Evolutionary conservation across 176 grass and related monocot genomes (phyloP), one percentile per base, ranked within the genome.

Genomic region (Carex myosuroides): DNA sequence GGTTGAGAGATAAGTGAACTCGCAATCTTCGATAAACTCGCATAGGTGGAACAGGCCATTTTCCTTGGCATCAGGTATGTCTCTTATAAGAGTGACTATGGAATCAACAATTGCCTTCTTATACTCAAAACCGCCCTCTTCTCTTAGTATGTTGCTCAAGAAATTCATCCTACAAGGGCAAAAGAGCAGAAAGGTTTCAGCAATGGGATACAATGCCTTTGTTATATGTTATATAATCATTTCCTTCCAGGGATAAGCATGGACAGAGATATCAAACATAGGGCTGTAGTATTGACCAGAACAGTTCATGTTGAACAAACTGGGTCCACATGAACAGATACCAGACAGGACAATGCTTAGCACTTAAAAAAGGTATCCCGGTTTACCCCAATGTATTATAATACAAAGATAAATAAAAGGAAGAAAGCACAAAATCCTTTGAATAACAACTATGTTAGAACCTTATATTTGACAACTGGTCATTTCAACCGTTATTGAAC

Each of bases 21-120:
- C 97, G 44, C 97, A 99, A 81, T 99, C 97, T 78, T 99, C 97
- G 44, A 99, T 99, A 81, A 99, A 99, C 91, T 99, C 97, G 85
- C 97, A 99, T 41, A 99, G 85, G 86, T 99, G 97, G 91, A 99
- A 99, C 30, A 99, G 87, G 46, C 97, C 97, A 67, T 84, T 99
- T 89, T 99, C 97, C 85, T 96, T 99, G 56, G 97, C 97, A 26
- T 99, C 97, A 60, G 97, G 96, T 83, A 99, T 99, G 81, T 99
- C 93, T 88, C 91, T 99, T 75, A 99, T 99, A 79, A 99, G 93
- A 70, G 91, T 96, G 57, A 99, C 86, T 76, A 99, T 99, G 21
- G 97, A 96, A 89, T 99, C 97, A 72, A 99, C 91, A 75, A 99
- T 99, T 77, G 97, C 91, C 85, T 99, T 99, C 87, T 99, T 99